Conservation (phyloP, 129 eudicot genomes). For the Scalesia atractyloides region DNA sequence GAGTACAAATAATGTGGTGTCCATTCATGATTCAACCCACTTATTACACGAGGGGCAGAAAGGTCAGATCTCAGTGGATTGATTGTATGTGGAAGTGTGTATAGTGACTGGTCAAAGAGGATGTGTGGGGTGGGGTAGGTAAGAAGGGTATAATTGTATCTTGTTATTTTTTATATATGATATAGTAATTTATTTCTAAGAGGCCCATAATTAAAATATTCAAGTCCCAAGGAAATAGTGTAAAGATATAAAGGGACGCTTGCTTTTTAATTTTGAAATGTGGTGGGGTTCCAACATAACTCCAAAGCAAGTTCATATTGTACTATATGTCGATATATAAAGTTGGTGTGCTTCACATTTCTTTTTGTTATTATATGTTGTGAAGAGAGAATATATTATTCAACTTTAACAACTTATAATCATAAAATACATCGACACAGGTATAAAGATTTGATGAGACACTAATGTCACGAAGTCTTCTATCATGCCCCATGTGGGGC, state of each 20-base stretch:
- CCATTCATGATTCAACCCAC: conserved; percentile 36
- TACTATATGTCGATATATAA: neutral
- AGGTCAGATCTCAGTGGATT: neutral
- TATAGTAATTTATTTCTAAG: conserved; percentile 22
- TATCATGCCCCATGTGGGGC: too few relatives aligned
- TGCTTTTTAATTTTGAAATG: conserved; percentile 9
- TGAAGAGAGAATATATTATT: neutral
- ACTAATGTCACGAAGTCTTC: too few relatives aligned
- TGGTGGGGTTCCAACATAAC: conserved; percentile 19
- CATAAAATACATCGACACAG: neutral
- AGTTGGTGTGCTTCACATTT: neutral
- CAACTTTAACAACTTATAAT: neutral
- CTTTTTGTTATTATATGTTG: neutral
- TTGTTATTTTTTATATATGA: neutral
- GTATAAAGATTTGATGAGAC: neutral
- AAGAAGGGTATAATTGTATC: conserved; percentile 23
- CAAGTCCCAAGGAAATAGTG: conserved; percentile 24
- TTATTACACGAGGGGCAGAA: conserved; percentile 19
- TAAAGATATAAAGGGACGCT: conserved; percentile 21
- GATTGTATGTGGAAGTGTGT: conserved; percentile 16
- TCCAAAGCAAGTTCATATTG: conserved; percentile 19
- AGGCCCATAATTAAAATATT: conserved; percentile 26
- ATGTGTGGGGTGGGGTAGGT: conserved; percentile 24
- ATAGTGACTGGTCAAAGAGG: conserved; percentile 25
- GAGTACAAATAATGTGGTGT: conserved; percentile 30